Conservation (phyloP, 2,329 filamentous ascomycete species). For the Sarocladiaceae sp. region DNA sequence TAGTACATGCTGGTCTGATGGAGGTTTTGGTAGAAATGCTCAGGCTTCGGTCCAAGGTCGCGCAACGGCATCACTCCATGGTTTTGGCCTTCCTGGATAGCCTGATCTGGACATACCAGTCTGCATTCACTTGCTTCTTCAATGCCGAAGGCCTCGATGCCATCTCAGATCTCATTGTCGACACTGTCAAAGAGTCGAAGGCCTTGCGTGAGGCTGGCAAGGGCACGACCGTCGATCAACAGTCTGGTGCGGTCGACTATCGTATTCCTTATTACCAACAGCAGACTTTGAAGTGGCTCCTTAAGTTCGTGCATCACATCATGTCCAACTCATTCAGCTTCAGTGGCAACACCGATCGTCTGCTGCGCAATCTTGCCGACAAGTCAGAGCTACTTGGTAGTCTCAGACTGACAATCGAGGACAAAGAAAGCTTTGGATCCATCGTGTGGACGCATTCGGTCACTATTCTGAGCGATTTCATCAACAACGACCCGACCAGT, state of each 20-base stretch:
- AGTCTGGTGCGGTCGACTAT: conserved; percentile 86
- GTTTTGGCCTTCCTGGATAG: conserved; percentile 85
- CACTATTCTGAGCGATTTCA: conserved; percentile 89
- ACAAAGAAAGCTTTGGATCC: conserved; percentile 77
- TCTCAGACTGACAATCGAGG: conserved; percentile 75
- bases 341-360: conserved; percentile 79
- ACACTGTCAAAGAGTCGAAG: conserved; percentile 69
- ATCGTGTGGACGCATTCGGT: conserved; percentile 95
- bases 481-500: conserved; percentile 97
- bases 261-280: conserved; percentile 90
- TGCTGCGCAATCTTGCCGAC: conserved; percentile 90
- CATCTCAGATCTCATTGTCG: conserved; percentile 82
- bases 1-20: conserved; percentile 85
- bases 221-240: conserved; percentile 64
- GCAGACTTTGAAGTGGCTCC: conserved; percentile 85
- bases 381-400: conserved; percentile 79
- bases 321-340: conserved; percentile 71
- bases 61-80: conserved; percentile 78
- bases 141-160: conserved; percentile 79
- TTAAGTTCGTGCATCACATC: conserved; percentile 95
- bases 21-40: conserved; percentile 88
- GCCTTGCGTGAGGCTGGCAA: conserved; percentile 61
- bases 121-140: conserved; percentile 80
- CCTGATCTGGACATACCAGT: conserved; percentile 79
- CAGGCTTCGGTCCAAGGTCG: conserved; percentile 73